Conservation (phyloP, 2,329 filamentous ascomycete species). For the Anthostomella pinea region DNA sequence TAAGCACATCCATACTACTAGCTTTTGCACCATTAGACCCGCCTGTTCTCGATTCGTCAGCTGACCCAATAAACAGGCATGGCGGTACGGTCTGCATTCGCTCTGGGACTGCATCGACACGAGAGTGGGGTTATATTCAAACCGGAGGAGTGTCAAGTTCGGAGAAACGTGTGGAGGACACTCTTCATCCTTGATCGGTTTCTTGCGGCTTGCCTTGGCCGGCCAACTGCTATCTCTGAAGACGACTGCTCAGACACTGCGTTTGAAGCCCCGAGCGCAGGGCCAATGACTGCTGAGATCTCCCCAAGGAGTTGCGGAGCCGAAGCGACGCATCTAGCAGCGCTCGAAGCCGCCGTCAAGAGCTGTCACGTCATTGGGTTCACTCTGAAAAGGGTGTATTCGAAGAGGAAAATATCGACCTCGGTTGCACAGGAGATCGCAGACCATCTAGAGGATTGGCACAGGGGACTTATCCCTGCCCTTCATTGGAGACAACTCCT, state of each 20-base stretch:
- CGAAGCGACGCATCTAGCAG: conserved; percentile 29
- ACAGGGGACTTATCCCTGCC: conserved; percentile 43
- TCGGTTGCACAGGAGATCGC: conserved; percentile 56
- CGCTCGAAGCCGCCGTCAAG: conserved; percentile 54
- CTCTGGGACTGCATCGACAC: conserved; percentile 60
- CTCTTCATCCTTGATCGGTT: conserved; percentile 64
- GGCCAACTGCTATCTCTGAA: conserved; percentile 59
- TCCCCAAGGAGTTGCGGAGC: conserved; percentile 9
- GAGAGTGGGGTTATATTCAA: conserved; percentile 56
- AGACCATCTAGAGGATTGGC: conserved; percentile 51
- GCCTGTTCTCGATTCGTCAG: background rate
- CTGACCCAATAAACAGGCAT: conserved; percentile 43
- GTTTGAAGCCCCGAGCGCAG: conserved; percentile 25
- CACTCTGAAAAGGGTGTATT: conserved; percentile 59
- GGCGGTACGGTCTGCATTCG: conserved; percentile 61
- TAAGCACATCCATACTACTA: conserved; percentile 30
- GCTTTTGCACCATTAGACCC: too few species aligned
- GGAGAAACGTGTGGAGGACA: conserved; percentile 61
- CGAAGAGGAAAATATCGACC: conserved; percentile 56
- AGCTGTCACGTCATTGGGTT: conserved; percentile 56
- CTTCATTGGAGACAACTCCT: conserved; percentile 51
- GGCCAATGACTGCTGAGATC: conserved; percentile 4
- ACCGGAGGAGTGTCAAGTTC: conserved; percentile 41
- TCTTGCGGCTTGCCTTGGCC: conserved; percentile 59
- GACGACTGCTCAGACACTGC: conserved; percentile 57